Conservation (phyloP, 345 rosid species). For the Gossypium turneri region DNA sequence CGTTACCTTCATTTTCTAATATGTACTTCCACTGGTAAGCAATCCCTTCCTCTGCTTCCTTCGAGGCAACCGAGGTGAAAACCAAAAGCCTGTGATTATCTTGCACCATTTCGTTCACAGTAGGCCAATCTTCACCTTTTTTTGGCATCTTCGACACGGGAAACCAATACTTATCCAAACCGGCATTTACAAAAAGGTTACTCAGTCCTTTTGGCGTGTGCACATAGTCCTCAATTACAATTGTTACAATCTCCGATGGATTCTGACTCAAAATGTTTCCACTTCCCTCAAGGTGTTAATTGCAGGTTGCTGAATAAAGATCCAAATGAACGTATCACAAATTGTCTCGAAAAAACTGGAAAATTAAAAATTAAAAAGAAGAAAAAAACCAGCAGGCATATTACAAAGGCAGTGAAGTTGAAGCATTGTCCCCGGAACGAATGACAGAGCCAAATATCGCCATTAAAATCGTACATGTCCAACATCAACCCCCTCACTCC, state of each 20-base stretch:
- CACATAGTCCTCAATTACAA: constrained; percentile 83
- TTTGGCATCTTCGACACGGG: constrained; percentile 87
- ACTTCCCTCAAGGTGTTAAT: constrained; percentile 44
- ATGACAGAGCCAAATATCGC: constrained; percentile 96
- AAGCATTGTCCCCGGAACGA: constrained; percentile 88
- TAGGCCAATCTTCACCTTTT: constrained; percentile 95
- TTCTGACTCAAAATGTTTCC: constrained; percentile 73
- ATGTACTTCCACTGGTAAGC: constrained; percentile 97
- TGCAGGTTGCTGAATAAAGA: constrained; percentile 69
- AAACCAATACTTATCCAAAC: constrained; percentile 76
- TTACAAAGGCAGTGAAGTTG: constrained; percentile 98
- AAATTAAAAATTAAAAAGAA: constrained; percentile 1
- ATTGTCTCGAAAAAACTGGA: neutral
- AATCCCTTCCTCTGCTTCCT: constrained; percentile 95
- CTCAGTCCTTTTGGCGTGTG: constrained; percentile 25
- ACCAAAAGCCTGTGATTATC: constrained; percentile 74
- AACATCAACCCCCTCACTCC: constrained; percentile 96
- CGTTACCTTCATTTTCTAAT: constrained; percentile 79
- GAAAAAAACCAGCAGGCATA: neutral
- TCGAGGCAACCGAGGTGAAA: constrained; percentile 87
- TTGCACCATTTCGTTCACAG: constrained; percentile 86
- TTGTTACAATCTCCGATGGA: constrained; percentile 84
- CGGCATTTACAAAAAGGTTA: constrained; percentile 68
- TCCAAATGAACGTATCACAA: constrained; percentile 13
- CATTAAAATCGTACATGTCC: constrained; percentile 89